Percentiles rank a stretch among this genome's conserved stretches.
These are phyloP conservation scores for Spongospora subterranea DNA, from an alignment of 208 protist genomes.

Conservation along the genomic window DNA sequence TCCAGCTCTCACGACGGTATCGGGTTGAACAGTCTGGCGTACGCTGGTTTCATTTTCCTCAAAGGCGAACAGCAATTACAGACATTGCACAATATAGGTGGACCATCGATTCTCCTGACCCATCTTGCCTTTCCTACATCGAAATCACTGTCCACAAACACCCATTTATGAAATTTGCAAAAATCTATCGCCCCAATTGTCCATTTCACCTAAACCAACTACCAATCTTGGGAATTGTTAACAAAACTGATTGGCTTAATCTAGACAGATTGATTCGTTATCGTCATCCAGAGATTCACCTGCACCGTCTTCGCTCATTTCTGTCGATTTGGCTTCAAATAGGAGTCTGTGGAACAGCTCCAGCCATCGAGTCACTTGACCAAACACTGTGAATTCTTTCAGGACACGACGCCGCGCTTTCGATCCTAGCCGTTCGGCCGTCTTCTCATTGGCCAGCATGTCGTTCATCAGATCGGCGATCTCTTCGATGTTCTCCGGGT, in stretches of 20 bases:
- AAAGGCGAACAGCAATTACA: not conserved
- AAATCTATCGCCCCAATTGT: too few relatives aligned
- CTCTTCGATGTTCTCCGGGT: conserved; percentile 36
- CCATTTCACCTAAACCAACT: too few relatives aligned
- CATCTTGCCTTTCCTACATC: not conserved
- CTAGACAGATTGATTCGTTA: too few relatives aligned
- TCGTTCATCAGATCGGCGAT: not conserved
- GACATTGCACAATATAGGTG: not conserved
- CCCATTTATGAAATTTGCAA: too few relatives aligned
- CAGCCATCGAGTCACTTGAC: not conserved
- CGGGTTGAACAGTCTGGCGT: conserved; percentile 33
- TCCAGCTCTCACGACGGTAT: not conserved
- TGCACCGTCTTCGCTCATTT: not conserved
- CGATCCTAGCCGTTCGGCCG: not conserved
- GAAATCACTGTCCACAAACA: too few relatives aligned
- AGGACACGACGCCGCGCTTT: conserved; percentile 35
- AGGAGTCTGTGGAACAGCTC: not conserved
- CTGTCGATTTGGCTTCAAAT: not conserved
- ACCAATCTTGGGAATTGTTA: too few relatives aligned
- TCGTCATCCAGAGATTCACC: too few relatives aligned
- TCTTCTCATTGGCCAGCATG: not conserved
- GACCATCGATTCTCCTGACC: not conserved
- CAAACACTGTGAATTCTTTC: conserved; percentile 33
- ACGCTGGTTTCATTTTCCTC: conserved; percentile 4
- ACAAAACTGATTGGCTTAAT: too few relatives aligned